Base-by-base conservation (phyloP, 257 asterid species). In the Nicotiana noctiflora region DNA sequence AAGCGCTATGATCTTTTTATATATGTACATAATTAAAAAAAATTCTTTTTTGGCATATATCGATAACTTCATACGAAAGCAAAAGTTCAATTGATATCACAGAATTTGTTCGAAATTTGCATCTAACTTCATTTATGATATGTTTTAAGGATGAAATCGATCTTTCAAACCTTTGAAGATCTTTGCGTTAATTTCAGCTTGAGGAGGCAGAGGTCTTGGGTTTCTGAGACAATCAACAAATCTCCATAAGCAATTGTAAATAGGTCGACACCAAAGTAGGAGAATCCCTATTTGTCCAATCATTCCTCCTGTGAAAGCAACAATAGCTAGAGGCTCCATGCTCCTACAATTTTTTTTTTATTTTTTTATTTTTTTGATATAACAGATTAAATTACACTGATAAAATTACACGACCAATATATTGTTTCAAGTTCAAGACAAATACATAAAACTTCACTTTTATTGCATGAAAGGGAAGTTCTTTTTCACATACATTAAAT, bases 261-360 rank as follows among this genome's bases (percentile, higher is more conserved):
- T 10, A 6, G 83, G 87, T 51, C 84, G 83, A 57, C 84, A 84
- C 87, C 83, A 80, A 44, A 82, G 21, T 32, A 84, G 40, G 23
- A 78, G 53, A 60, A 83, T 83, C 23, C 82, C 82, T 8, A 79
- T 29, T 27, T 74, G 83, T 55, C 74, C 86, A 25, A 80, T 46
- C 37, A 67, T 34, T 18, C 79, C 79, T 5, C 83, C 83, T 17
- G 83, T 81, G 74, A 81, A 70, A 32, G 77, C 83, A 67, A 81
- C 74, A 32, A 57, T 81, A 52, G 61, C 31, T 46, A 70, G 18
- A 5, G 83, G 70, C 72, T 81, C 83, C 83, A 81, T 81, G 67
- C 31, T 37, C 23, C 6, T 0, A 14, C 14, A 6, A 5, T 52
- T 37, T 9, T 0, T 23, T 1, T 7, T 0, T 40, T 40, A n/a